A percentile compares a stretch with the other conserved stretches of the same genome.
Evolutionary conservation across 352 stramenopile genomes (phyloP).

Genomic region (Pythium dissotocum): DNA sequence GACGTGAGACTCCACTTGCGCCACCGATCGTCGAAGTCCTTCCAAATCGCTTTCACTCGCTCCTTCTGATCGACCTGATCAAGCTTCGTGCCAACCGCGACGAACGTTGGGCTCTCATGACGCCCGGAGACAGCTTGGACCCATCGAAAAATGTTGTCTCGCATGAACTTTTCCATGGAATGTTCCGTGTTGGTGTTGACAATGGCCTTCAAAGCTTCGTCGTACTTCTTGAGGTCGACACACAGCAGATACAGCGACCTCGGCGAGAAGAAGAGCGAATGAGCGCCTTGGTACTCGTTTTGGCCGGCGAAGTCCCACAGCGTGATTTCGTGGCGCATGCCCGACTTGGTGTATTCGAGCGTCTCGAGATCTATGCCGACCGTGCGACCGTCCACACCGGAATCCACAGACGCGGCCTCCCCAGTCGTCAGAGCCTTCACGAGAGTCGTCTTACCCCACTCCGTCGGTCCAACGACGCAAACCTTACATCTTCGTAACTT

Average conservation of each 20-base stretch:
- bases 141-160: conserved; percentile 18
- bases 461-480: conserved; percentile 18
- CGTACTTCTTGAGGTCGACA: conserved; percentile 19
- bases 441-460: conserved; percentile 19
- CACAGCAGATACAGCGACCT: conserved; percentile 16
- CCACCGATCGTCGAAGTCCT: conserved; percentile 15
- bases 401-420: conserved; percentile 9
- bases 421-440: conserved; percentile 17
- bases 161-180: conserved; percentile 14
- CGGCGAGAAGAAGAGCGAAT: conserved; percentile 18
- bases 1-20: background rate
- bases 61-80: conserved; percentile 6
- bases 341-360: background rate
- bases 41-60: conserved; percentile 8
- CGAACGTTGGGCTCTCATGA: conserved; percentile 4
- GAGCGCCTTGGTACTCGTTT: conserved; percentile 16
- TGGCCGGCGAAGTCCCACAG: conserved; percentile 23
- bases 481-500: conserved; percentile 17
- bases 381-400: conserved; percentile 12
- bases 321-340: conserved; percentile 7
- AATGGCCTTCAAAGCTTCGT: conserved; percentile 1
- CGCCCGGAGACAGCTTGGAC: conserved; percentile 5
- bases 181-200: conserved; percentile 12
- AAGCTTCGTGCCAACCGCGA: conserved; percentile 13
- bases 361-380: conserved; percentile 11